Conservation (phyloP, 2,329 filamentous ascomycete genomes). For the Fusarium sambucinum region DNA sequence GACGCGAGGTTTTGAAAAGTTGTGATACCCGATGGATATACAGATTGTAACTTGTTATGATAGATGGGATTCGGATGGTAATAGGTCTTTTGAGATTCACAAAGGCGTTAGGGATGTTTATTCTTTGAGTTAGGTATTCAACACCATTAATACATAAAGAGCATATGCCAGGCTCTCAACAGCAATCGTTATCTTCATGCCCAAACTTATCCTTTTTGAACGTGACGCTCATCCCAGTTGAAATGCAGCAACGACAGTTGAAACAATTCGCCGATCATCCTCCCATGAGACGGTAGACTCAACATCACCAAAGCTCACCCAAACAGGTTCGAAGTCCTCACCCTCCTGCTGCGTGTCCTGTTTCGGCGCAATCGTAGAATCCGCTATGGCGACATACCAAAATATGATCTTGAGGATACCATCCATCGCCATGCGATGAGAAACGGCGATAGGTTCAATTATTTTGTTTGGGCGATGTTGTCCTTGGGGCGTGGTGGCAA, state of each 20-base stretch:
- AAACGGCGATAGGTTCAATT: constrained; percentile 11
- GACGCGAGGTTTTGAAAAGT: constrained; percentile 37
- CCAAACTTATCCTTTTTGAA: no score
- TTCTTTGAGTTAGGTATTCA: constrained; percentile 8
- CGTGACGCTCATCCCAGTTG: no score
- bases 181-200: background rate
- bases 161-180: constrained; percentile 31
- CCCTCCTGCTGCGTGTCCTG: constrained; percentile 17
- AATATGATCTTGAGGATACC: constrained; percentile 17
- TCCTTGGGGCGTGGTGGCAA: background rate
- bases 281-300: background rate
- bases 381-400: constrained; percentile 16
- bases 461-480: background rate
- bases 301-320: background rate
- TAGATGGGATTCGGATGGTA: background rate
- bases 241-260: background rate
- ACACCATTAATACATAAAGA: constrained; percentile 15
- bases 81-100: background rate
- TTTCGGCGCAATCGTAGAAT: constrained; percentile 4
- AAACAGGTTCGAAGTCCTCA: constrained; percentile 19
- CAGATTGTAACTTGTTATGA: constrained; percentile 2
- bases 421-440: background rate
- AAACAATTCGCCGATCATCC: background rate
- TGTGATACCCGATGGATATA: constrained; percentile 31
- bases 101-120: background rate